Percentiles rank a stretch among this genome's conserved stretches.
Conservation (phyloP, 805 yeast genomes). For the Candida maesae region DNA sequence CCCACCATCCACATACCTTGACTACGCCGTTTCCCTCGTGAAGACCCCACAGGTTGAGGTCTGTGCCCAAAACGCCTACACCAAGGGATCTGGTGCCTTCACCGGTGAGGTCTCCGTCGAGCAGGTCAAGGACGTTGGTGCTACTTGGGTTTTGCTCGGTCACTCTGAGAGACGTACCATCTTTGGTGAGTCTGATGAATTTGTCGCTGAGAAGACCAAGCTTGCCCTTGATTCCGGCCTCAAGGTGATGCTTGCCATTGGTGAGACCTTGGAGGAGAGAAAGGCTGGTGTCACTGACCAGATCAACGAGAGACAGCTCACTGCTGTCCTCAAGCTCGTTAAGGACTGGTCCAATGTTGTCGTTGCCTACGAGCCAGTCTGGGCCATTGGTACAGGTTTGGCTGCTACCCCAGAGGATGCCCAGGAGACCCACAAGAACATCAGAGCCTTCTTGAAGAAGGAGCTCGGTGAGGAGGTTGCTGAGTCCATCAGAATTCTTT, state of each 20-base stretch:
- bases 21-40: constrained; percentile 65
- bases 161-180: constrained; percentile 98
- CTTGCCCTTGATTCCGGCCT: constrained; percentile 89
- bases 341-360: constrained; percentile 90
- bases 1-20: constrained; percentile 93
- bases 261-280: constrained; percentile 96
- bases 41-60: constrained; percentile 70
- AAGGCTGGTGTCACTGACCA: constrained; percentile 81
- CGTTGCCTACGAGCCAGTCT: constrained; percentile 98
- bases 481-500: constrained; percentile 78
- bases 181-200: constrained; percentile 84
- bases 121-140: constrained; percentile 87
- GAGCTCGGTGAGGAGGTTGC: constrained; percentile 80
- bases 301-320: constrained; percentile 84
- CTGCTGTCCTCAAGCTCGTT: constrained; percentile 78
- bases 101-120: constrained; percentile 95
- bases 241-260: constrained; percentile 92
- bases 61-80: constrained; percentile 88
- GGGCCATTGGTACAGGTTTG: constrained; percentile 99
- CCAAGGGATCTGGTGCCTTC: constrained; percentile 91
- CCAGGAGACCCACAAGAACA: constrained; percentile 86
- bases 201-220: constrained; percentile 90
- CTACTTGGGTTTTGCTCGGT: constrained; percentile 92
- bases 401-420: constrained; percentile 99
- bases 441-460: constrained; percentile 77